Base-by-base conservation (phyloP, 1,139 yeast species). In the Lodderomyces theae region DNA sequence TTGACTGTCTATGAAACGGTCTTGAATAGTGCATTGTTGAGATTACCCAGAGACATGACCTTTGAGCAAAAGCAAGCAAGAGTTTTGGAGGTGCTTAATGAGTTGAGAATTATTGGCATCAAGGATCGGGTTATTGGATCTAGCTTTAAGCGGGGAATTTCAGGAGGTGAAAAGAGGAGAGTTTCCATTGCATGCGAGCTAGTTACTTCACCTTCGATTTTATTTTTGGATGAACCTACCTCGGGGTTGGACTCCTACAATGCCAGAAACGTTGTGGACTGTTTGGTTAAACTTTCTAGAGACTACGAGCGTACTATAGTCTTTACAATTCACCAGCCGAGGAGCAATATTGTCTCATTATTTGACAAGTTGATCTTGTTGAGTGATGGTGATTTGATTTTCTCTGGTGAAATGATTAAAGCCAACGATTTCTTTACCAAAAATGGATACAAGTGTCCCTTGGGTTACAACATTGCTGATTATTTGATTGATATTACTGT, bases 291-390 rank as follows among this genome's bases (percentile, higher is more conserved):
- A 45, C 72, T 92, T 45, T 88, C 97, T 0, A 72, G 82, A 44
- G 85, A 82, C 51, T 86, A 82, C 59, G 81, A 84, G 46, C 79
- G 97, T 57, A 90, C 98, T 0, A 82, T 92, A 37, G 80, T 92
- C 1, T 84, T 92, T 57, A 88, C 98, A 0, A 92, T 92, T 49
- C 98, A 92, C 64, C 98, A 92, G 58, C 98, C 98, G n/a, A 77
- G 98, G 57, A 87, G 96, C 46, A 92, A 92, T 54, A 90, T 92
- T 57, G 97, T 92, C 22, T 81, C 96, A 0, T 66, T 88, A 42
- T 92, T 92, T 63, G 97, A 90, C 58, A 83, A 84, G 50, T 72
- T 92, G 41, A 62, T 92, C 2, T 66, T 92, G 38, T 71, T 92
- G 41, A 86, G 96, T 31, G 84, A 84, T 48, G 98, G 98, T 45